Evolutionary conservation across 1,139 yeast genomes (phyloP).

Genomic region (Blastobotrys serpentis): DNA sequence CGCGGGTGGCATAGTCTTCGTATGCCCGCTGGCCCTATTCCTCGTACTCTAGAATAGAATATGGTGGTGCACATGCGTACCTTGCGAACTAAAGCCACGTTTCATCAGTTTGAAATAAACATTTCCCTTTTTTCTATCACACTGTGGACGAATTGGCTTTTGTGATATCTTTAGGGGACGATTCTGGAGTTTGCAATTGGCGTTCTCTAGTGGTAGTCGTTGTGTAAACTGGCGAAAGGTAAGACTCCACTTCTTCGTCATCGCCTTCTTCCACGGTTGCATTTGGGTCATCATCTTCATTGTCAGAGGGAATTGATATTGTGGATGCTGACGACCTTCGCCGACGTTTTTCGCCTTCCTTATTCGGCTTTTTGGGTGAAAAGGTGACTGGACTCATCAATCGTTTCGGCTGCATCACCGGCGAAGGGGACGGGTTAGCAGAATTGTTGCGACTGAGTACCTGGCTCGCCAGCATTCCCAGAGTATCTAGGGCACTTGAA

Average conservation of each 20-base stretch:
- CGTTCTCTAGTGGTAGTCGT: background rate
- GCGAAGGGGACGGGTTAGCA: conserved; percentile 12
- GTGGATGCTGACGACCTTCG: conserved; percentile 39
- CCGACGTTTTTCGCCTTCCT: conserved; percentile 31
- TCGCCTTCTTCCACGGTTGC: conserved; percentile 18
- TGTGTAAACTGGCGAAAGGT: no score
- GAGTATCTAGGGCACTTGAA: conserved; percentile 35
- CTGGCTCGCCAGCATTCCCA: conserved; percentile 40
- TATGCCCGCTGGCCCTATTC: no score
- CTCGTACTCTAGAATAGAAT: background rate
- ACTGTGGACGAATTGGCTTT: background rate
- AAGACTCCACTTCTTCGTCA: conserved; percentile 16
- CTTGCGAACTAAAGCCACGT: no score
- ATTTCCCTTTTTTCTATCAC: no score
- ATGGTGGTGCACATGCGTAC: no score
- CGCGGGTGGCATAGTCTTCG: no score
- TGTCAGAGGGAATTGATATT: conserved; percentile 32
- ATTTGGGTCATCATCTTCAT: conserved; percentile 21
- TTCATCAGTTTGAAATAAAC: no score
- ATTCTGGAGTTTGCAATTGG: conserved; percentile 1
- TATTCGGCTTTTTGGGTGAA: conserved; percentile 9
- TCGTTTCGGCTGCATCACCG: conserved; percentile 18
- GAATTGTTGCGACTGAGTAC: conserved; percentile 29
- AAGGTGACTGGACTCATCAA: conserved; percentile 30
- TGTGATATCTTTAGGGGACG: conserved; percentile 3